Evolutionary conservation across 2,329 filamentous ascomycete species (phyloP), one percentile per base, ranked within the genome.

Genomic region (Monilinia aucupariae): DNA sequence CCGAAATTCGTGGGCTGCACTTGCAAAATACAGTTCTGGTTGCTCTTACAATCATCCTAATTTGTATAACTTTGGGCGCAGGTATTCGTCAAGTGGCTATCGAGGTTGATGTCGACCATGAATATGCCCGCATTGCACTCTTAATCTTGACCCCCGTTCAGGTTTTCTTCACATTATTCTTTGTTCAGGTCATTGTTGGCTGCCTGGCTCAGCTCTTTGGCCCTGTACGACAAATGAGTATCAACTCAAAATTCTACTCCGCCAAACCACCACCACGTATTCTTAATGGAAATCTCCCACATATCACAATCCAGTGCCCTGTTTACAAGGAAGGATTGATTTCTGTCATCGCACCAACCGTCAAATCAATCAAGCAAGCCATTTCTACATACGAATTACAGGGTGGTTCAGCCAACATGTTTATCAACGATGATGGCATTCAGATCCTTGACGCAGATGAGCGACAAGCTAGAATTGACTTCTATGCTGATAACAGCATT

Each of bases 321-420:
- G 89, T 96, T 0, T 96, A 94, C 78, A 94, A 93, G 75, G 91
- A 96, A 74, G 90, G 90, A 67, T 80, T 96, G 3, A 78, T 78
- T 43, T 84, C 80, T 65, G 91, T 96, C 74, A 92, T 92, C 70
- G 82, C 81, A 25, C 90, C 90, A 9, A 93, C 90, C 0, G 84
- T 92, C 70, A 85, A 85, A 71, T 92, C 89, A 2, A 82, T 92
- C 76, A 91, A 91, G 76, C 82, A 87, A 69, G 88, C 88, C 66
- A 90, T 91, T 72, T 88, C 86, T 39, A 90, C 86, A 0, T 91
- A 91, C 71, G 88, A 91, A 72, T 79, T 90, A 22, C 88, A 91
- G 71, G 88, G 88, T 66, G 88, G 88, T n/a, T 89, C 87, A 9
- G 87, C 87, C 66, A 90, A 90, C 73, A 86, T 91, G 76, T 89